phyloP scores from a whole-genome alignment of 768 basidiomycete genomes.

The Amanita rubescens region DNA sequence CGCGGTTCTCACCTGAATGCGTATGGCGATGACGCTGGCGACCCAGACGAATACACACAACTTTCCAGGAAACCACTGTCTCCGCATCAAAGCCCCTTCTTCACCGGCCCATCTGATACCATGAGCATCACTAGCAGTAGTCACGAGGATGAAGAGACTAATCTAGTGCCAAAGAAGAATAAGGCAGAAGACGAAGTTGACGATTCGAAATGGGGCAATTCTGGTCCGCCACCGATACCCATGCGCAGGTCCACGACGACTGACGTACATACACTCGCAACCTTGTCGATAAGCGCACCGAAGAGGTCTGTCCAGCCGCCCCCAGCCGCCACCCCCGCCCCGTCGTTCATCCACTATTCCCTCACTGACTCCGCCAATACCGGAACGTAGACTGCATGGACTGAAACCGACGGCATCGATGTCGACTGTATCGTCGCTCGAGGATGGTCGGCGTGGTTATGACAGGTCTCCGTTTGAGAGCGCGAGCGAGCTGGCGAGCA shows the following conservation, averaged over 20 bases:
- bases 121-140: constrained; percentile 37
- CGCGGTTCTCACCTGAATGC: neutral
- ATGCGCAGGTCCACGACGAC: constrained; percentile 1
- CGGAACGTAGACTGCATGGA: constrained; percentile 30
- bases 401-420: neutral
- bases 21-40: neutral
- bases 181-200: constrained; percentile 8
- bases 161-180: constrained; percentile 4
- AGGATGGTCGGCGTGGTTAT: constrained; percentile 19
- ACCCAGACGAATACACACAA: constrained; percentile 38
- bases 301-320: constrained; percentile 29
- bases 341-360: constrained; percentile 32
- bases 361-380: constrained; percentile 37
- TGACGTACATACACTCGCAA: neutral
- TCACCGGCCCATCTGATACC: constrained; percentile 32
- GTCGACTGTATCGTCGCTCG: neutral
- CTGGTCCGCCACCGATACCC: neutral
- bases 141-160: constrained; percentile 35
- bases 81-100: constrained; percentile 38
- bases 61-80: constrained; percentile 37
- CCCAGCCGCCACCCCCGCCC: constrained; percentile 63
- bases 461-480: constrained; percentile 64
- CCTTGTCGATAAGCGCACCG: neutral
- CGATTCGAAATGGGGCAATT: neutral
- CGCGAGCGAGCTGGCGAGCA: constrained; percentile 35